These are phyloP conservation scores for Deuterostichococcus epilithicus DNA, from an alignment of 139 green algal species.

Conservation along the genomic window DNA sequence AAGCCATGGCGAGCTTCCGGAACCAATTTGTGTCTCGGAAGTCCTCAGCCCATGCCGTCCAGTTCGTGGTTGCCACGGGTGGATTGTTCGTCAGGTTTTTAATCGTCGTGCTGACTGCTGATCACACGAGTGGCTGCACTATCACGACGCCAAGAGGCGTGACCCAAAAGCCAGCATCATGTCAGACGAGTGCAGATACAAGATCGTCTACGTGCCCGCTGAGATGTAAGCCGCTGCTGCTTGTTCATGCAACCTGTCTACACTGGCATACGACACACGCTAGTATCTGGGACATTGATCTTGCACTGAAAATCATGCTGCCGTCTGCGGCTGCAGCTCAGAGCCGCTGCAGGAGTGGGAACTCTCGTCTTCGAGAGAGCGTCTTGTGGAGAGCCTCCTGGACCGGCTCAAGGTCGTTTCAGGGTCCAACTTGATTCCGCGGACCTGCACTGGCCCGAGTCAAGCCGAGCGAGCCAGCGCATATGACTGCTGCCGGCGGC, in stretches of 20 bases:
- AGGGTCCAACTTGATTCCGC: background rate
- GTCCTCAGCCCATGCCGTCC: too few relatives aligned
- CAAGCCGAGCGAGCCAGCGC: too few relatives aligned
- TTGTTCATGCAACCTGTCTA: too few relatives aligned
- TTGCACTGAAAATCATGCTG: background rate
- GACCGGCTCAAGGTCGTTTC: constrained; percentile 56
- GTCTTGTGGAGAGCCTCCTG: constrained; percentile 67
- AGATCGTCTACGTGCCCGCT: constrained; percentile 63
- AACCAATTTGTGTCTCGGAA: too few relatives aligned
- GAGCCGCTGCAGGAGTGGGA: constrained; percentile 49
- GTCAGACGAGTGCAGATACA: constrained; percentile 26
- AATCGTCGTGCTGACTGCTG: too few relatives aligned
- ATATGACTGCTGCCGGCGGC: constrained; percentile 15
- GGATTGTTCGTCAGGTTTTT: too few relatives aligned
- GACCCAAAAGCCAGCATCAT: too few relatives aligned
- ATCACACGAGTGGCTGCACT: too few relatives aligned
- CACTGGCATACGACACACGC: too few relatives aligned
- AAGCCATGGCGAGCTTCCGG: too few relatives aligned
- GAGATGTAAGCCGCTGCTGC: constrained; percentile 36
- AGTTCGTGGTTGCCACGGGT: too few relatives aligned
- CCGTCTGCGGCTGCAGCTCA: constrained; percentile 27
- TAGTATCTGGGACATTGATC: background rate
- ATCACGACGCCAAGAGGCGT: too few relatives aligned
- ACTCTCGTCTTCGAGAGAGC: constrained; percentile 26
- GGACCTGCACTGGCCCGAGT: constrained; percentile 12